phyloP scores from a whole-genome alignment of 116 monocot genomes.

The Papilionanthe hybrid region DNA sequence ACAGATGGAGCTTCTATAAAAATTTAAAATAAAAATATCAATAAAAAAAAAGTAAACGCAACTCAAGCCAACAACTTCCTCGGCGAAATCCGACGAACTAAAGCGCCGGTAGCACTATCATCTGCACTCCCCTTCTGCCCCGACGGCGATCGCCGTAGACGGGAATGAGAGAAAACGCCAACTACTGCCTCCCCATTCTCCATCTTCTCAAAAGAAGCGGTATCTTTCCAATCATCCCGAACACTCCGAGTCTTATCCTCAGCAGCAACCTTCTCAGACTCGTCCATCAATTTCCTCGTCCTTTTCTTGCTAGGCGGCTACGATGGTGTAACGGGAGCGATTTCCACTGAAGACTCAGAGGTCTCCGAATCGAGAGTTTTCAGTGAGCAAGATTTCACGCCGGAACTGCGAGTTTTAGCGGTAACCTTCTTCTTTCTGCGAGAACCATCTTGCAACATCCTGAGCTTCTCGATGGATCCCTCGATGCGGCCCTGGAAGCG shows the following conservation, averaged over 20 bases:
- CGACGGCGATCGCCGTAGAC: not conserved
- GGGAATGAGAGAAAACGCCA: not conserved
- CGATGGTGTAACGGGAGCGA: not conserved
- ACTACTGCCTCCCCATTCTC: not conserved
- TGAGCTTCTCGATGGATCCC: slow-evolving; percentile 67
- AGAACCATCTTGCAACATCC: slow-evolving; percentile 14
- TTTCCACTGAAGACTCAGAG: slow-evolving; percentile 16
- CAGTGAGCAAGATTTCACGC: not conserved
- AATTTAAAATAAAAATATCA: too few species aligned
- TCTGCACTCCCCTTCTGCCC: not conserved
- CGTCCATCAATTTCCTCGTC: slow-evolving; percentile 28
- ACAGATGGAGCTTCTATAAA: too few species aligned
- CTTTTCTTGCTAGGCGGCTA: slow-evolving; percentile 10
- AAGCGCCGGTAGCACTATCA: too few species aligned
- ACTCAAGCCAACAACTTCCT: not conserved
- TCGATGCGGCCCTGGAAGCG: slow-evolving; percentile 86
- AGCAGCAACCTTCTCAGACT: slow-evolving; percentile 26
- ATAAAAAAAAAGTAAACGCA: too few species aligned
- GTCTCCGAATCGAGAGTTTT: not conserved
- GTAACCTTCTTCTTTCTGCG: not conserved
- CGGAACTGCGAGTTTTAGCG: not conserved
- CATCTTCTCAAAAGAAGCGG: not conserved
- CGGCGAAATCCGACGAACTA: not conserved
- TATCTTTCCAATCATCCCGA: not conserved
- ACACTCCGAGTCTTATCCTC: not conserved